phyloP scores from a whole-genome alignment of 2,329 filamentous ascomycete species.

The Fusarium sp. region DNA sequence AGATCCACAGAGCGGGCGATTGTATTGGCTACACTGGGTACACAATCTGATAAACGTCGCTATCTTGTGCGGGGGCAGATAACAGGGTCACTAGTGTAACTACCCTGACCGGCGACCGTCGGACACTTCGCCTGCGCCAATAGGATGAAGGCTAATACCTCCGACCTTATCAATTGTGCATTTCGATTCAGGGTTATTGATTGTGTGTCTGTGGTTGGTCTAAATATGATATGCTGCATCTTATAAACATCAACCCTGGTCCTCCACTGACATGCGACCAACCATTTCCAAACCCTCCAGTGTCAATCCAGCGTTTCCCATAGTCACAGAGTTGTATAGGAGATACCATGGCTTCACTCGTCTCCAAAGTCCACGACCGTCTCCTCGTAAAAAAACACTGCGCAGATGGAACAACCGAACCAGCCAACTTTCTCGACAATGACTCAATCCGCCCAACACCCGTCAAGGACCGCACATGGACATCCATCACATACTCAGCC shows the following conservation, averaged over 20 bases:
- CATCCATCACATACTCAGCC: conserved; percentile 6
- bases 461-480: conserved; percentile 9
- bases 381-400: background rate
- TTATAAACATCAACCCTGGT: background rate
- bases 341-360: background rate
- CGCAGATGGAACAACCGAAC: background rate
- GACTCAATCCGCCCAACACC: conserved; percentile 7
- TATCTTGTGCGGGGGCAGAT: background rate
- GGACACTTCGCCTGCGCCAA: background rate
- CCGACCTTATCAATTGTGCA: background rate
- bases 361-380: background rate
- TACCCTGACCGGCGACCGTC: background rate
- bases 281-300: too few species aligned
- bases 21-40: background rate
- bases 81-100: background rate
- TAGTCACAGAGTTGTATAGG: too few species aligned
- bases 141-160: background rate
- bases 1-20: background rate
- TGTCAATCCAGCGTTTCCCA: too few species aligned
- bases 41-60: background rate
- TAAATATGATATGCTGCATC: background rate
- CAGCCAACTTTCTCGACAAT: conserved; percentile 14
- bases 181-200: background rate
- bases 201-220: background rate
- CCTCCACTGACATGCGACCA: too few species aligned